A percentile compares a stretch with the other conserved stretches of the same genome.
These are phyloP conservation scores for Xylaria sp. DNA, from an alignment of 2,329 filamentous ascomycete species.

Conservation along the genomic window DNA sequence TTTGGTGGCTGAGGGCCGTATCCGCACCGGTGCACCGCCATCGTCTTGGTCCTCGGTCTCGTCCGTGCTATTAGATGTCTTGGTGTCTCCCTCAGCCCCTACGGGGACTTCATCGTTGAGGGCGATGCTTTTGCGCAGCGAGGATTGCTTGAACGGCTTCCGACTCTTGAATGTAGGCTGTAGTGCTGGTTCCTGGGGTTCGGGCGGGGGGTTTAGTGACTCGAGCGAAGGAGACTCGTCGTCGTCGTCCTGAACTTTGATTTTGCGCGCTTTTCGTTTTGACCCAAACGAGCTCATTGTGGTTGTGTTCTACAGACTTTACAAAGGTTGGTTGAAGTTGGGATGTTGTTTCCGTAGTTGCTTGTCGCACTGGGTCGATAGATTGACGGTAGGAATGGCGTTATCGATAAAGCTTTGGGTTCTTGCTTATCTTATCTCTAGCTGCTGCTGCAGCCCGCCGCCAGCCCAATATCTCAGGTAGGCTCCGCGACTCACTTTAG, in stretches of 20 bases:
- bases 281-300: slow-evolving; percentile 65
- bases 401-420: slow-evolving; percentile 43
- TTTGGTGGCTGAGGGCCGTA: slow-evolving; percentile 60
- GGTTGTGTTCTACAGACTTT: slow-evolving; percentile 8
- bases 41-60: slow-evolving; percentile 55
- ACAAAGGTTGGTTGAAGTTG: slow-evolving; percentile 1
- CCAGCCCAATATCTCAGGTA: slow-evolving; percentile 7
- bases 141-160: slow-evolving; percentile 66
- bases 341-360: not conserved
- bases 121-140: slow-evolving; percentile 66
- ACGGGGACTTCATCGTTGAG: slow-evolving; percentile 52
- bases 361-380: not conserved
- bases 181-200: slow-evolving; percentile 49
- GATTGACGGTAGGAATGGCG: slow-evolving; percentile 10
- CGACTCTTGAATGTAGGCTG: slow-evolving; percentile 57
- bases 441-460: slow-evolving; percentile 14
- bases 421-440: slow-evolving; percentile 41
- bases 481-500: slow-evolving; percentile 5
- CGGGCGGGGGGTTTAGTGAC: slow-evolving; percentile 43
- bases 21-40: slow-evolving; percentile 58
- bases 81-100: slow-evolving; percentile 34
- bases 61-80: slow-evolving; percentile 38
- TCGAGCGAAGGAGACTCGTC: slow-evolving; percentile 53
- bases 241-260: slow-evolving; percentile 75
- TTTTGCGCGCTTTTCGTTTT: slow-evolving; percentile 78